phyloP scores from a whole-genome alignment of 2,329 filamentous ascomycete species.

The Pseudofabraea citricarpa region DNA sequence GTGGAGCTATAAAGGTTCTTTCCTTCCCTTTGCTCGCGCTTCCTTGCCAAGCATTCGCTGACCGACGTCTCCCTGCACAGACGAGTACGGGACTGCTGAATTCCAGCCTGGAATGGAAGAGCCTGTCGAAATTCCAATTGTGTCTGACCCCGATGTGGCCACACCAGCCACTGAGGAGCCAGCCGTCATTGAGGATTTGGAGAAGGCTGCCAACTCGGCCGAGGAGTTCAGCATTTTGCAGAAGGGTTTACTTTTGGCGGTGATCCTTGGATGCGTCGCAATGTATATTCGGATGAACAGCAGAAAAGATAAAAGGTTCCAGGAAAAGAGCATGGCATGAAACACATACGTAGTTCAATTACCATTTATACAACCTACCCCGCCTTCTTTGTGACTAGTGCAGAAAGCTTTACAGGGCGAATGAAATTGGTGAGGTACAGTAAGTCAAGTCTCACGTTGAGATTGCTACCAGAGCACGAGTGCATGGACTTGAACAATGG shows the following conservation, averaged over 20 bases:
- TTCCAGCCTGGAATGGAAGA: constrained; percentile 25
- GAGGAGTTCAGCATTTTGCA: constrained; percentile 39
- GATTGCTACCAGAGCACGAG: no score
- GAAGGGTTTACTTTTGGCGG: constrained; percentile 45
- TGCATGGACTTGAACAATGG: no score
- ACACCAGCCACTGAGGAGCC: constrained; percentile 14
- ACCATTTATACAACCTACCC: no score
- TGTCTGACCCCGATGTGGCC: constrained; percentile 7
- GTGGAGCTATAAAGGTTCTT: constrained; percentile 65
- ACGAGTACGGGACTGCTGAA: constrained; percentile 25
- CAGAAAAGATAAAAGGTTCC: constrained; percentile 24
- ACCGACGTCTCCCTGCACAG: constrained; percentile 21
- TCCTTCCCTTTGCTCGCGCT: constrained; percentile 13
- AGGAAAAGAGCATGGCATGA: constrained; percentile 25
- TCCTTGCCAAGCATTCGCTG: constrained; percentile 24
- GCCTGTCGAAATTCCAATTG: constrained; percentile 13
- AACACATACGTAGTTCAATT: no score
- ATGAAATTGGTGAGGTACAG: no score
- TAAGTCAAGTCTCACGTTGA: no score
- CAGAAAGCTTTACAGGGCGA: no score
- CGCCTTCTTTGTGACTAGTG: no score
- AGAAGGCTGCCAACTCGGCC: constrained; percentile 18
- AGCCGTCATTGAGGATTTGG: constrained; percentile 19
- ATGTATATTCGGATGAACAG: constrained; percentile 39
- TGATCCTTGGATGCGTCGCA: constrained; percentile 41